phyloP scores from a whole-genome alignment of 1,139 yeast genomes.

The Eremothecium coryli region DNA sequence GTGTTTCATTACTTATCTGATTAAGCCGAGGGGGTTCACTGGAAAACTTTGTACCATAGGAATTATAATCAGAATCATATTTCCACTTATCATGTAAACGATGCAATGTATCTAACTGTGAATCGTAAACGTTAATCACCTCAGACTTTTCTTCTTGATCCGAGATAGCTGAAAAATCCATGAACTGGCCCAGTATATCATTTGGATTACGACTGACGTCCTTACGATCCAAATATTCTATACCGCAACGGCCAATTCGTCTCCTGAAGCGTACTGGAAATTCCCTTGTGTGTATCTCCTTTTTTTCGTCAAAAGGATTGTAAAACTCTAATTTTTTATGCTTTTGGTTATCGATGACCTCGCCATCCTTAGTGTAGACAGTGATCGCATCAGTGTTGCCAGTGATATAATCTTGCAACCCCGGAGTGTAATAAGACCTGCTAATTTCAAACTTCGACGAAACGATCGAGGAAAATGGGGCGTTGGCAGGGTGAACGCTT shows the following conservation, averaged over 20 bases:
- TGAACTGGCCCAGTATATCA: conserved; percentile 22
- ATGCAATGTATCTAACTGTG: conserved; percentile 41
- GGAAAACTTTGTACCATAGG: conserved; percentile 48
- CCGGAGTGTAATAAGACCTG: conserved; percentile 42
- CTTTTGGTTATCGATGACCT: conserved; percentile 17
- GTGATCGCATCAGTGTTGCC: conserved; percentile 23
- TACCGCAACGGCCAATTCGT: conserved; percentile 65
- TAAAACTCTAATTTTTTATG: conserved; percentile 26
- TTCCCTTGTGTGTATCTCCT: conserved; percentile 35
- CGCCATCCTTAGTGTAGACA: conserved; percentile 25
- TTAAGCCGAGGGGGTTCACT: conserved; percentile 61
- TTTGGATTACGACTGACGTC: conserved; percentile 29
- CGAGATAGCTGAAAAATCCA: conserved; percentile 27
- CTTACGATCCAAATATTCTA: conserved; percentile 63
- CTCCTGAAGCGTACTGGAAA: conserved; percentile 59
- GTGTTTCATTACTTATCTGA: conserved; percentile 78
- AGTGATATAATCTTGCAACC: conserved; percentile 20
- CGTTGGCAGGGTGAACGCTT: conserved; percentile 48
- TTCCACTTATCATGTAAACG: conserved; percentile 66
- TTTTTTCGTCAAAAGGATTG: conserved; percentile 25
- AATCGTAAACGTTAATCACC: conserved; percentile 44
- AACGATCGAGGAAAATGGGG: conserved; percentile 76
- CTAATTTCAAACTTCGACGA: conserved; percentile 65
- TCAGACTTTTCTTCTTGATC: conserved; percentile 24
- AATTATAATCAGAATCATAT: conserved; percentile 59